Evolutionary conservation across 2,329 filamentous ascomycete species (phyloP), one percentile per base, ranked within the genome.

Genomic region (Verticillium klebahnii): DNA sequence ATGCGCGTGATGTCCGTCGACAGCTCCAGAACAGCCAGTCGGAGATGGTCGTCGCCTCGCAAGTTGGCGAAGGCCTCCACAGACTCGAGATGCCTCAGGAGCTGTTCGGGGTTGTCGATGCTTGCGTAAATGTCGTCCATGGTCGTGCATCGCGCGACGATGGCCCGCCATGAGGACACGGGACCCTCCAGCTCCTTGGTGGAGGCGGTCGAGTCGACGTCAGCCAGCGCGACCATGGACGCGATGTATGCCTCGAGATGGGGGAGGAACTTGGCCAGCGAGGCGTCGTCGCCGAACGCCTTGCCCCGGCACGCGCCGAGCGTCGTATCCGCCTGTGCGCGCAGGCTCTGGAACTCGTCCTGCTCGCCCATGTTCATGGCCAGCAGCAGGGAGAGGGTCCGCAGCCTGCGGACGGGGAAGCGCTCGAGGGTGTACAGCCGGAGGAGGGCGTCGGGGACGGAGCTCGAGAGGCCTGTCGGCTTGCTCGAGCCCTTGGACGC

Each of bases 391-490:
- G 85, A 70, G 5, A 87, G 69, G 0, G 82, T 80, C 15, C 85
- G 77, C 2, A 86, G 71, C 23, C 83, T 76, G 37, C 84, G 78
- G 39, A 87, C 70, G 0, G 84, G 84, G 64, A 82, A 82, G 25
- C 73, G 75, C 0, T 83, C 80, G 1, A 73, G 67, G 3, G 81
- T 76, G 64, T 85, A 85, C 1, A 82, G 76, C 7, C 80, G 73
- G 4, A 87, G 70, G 11, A 87, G 70, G 1, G 77, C 73, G 39
- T 79, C 76, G 12, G 84, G 74, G 14, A 75, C 77, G 2, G 80
- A 72, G 58, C 84, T 79, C 5, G 79, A 74, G 17, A 82, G 71
- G 32, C 60, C 54, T 11, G 58, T 54, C 5, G 62, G 59, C 19
- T 50, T 50, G 15, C 9, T 75, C 75, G 29, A 78, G 69, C 3